These are phyloP conservation scores for Venturia nashicola DNA, from an alignment of 2,329 filamentous ascomycete genomes.

Conservation along the genomic window DNA sequence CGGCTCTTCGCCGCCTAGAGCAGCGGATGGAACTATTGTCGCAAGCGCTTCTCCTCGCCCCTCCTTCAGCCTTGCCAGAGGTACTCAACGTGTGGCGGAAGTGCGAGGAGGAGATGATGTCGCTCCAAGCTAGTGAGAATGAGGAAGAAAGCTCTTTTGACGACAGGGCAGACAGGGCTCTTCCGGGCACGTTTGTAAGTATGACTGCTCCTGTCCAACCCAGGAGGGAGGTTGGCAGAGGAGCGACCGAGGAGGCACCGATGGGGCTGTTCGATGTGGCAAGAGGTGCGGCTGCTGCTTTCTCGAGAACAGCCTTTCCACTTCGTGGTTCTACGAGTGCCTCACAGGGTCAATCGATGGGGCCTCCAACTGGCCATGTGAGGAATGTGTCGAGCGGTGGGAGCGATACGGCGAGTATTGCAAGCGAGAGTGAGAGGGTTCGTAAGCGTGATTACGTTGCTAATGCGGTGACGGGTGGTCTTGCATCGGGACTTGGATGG, in stretches of 20 bases:
- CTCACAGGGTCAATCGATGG: constrained; percentile 3
- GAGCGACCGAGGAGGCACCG: constrained; percentile 34
- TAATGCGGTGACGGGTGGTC: constrained; percentile 49
- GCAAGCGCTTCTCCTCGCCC: constrained; percentile 62
- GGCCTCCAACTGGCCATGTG: constrained; percentile 14
- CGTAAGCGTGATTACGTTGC: constrained; percentile 64
- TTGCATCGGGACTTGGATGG: constrained; percentile 53
- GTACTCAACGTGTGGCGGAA: constrained; percentile 64
- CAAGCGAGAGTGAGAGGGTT: constrained; percentile 30
- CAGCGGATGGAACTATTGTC: constrained; percentile 72
- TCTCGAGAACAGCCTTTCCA: constrained; percentile 35
- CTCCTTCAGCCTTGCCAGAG: constrained; percentile 55
- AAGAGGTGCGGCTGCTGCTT: constrained; percentile 34
- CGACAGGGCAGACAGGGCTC: constrained; percentile 29
- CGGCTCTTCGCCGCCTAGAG: constrained; percentile 54
- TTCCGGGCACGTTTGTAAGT: constrained; percentile 35
- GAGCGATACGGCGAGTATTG: constrained; percentile 14
- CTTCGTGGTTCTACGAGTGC: constrained; percentile 18
- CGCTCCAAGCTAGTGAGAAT: constrained; percentile 52
- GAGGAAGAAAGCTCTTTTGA: constrained; percentile 61
- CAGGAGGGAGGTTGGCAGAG: constrained; percentile 28
- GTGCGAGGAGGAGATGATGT: constrained; percentile 66
- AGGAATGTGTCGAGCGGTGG: constrained; percentile 19
- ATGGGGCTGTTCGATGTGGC: constrained; percentile 43
- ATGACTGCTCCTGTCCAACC: constrained; percentile 22